These are phyloP conservation scores for Tubosaeta sp. DNA, from an alignment of 768 basidiomycete species.

Conservation along the genomic window DNA sequence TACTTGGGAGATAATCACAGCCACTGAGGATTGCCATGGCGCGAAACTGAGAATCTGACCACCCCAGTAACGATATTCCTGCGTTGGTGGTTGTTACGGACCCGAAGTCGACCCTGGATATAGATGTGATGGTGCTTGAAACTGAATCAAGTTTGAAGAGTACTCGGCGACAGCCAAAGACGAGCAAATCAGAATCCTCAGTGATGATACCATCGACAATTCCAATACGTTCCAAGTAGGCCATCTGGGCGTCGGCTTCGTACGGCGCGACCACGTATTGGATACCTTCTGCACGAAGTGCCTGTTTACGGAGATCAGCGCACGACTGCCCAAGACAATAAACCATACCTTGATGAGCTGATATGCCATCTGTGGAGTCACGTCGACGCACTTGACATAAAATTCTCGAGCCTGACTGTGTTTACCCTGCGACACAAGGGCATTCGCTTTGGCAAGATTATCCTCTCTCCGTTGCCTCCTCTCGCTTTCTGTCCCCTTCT, in stretches of 20 bases:
- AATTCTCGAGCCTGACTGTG: constrained; percentile 77
- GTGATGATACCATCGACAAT: constrained; percentile 90
- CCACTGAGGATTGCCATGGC: constrained; percentile 92
- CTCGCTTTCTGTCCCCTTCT: constrained; percentile 82
- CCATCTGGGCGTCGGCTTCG: constrained; percentile 96
- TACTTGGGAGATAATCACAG: constrained; percentile 89
- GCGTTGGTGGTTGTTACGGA: constrained; percentile 47
- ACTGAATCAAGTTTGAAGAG: constrained; percentile 88
- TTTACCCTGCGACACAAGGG: constrained; percentile 73
- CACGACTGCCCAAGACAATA: background rate
- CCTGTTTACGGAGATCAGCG: constrained; percentile 44
- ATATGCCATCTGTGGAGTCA: constrained; percentile 95
- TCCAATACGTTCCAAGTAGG: constrained; percentile 81
- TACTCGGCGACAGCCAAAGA: constrained; percentile 91
- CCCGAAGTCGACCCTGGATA: constrained; percentile 66
- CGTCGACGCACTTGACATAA: constrained; percentile 89
- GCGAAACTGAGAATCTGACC: constrained; percentile 88
- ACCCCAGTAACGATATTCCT: constrained; percentile 75
- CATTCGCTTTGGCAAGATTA: constrained; percentile 67
- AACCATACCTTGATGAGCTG: constrained; percentile 86
- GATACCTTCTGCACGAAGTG: constrained; percentile 74
- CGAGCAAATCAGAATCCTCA: constrained; percentile 96
- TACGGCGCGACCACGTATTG: constrained; percentile 93
- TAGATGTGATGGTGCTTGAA: constrained; percentile 58
- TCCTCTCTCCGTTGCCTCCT: constrained; percentile 75